Percentiles rank a stretch among this genome's conserved stretches.
Evolutionary conservation across 2,329 filamentous ascomycete genomes (phyloP).

Genomic region (Fusarium pseudoanthophilum): DNA sequence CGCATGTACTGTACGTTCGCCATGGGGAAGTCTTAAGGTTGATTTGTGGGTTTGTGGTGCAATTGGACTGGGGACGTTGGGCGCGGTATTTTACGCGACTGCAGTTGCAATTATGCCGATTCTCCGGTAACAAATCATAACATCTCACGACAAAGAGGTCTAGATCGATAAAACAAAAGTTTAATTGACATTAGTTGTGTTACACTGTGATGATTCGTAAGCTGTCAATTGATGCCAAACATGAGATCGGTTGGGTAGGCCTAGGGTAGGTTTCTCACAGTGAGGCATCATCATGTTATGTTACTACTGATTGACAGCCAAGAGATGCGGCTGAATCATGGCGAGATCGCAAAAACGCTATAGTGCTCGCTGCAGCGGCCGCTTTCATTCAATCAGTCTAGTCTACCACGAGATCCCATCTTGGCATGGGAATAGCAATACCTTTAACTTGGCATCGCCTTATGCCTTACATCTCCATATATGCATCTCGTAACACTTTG

Average conservation of each 20-base stretch:
- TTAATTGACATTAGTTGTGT: not conserved
- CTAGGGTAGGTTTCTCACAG: not conserved
- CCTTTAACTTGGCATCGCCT: not conserved
- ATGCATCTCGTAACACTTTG: not conserved
- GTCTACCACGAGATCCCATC: not conserved
- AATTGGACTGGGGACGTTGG: not conserved
- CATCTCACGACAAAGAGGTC: not conserved
- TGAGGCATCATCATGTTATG: not conserved
- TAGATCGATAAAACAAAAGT: not conserved
- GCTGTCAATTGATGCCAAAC: not conserved
- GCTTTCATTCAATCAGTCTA: not conserved
- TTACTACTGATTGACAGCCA: slow-evolving; percentile 3
- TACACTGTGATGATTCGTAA: not conserved
- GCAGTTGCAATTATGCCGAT: not conserved
- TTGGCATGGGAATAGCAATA: slow-evolving; percentile 17
- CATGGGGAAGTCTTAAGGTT: slow-evolving; percentile 22
- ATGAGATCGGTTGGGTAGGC: not conserved
- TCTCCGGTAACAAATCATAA: not conserved
- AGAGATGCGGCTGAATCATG: slow-evolving; percentile 32
- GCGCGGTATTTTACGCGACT: not conserved
- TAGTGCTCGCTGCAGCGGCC: slow-evolving; percentile 6
- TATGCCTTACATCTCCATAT: not conserved
- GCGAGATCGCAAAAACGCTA: not conserved
- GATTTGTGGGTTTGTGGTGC: slow-evolving; percentile 21
- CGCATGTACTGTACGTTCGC: not conserved